Conservation (phyloP, 2,329 filamentous ascomycete species). For the Xenosphaeropsis pyriputrescens region DNA sequence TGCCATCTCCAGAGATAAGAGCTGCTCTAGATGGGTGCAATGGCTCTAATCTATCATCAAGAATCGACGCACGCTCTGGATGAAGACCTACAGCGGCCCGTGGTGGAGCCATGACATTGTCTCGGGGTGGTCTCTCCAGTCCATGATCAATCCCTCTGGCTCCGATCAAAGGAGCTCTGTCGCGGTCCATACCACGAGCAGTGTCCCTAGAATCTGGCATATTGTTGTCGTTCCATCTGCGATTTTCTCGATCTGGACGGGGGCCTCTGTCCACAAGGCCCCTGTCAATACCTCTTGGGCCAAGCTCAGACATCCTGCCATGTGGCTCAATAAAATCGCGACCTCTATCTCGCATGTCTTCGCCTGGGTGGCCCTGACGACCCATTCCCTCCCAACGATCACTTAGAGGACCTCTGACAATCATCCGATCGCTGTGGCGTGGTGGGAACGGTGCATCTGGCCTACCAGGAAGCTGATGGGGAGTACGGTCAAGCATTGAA, state of each 20-base stretch:
- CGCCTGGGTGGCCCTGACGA: constrained; percentile 8
- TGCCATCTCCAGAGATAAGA: constrained; percentile 13
- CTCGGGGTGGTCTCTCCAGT: constrained; percentile 5
- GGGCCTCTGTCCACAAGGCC: neutral
- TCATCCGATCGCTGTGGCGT: constrained; percentile 14
- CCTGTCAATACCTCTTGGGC: constrained; percentile 8
- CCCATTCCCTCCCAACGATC: neutral
- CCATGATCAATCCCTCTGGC: constrained; percentile 10
- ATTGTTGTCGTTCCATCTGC: constrained; percentile 10
- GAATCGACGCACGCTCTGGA: constrained; percentile 10
- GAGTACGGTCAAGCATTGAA: constrained; percentile 8
- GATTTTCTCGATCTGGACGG: too few relatives aligned
- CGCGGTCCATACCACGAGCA: constrained; percentile 11
- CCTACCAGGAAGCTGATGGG: constrained; percentile 14
- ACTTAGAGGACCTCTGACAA: constrained; percentile 3
- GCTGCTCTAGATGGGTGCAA: constrained; percentile 19
- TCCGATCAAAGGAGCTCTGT: constrained; percentile 9
- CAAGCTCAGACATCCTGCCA: constrained; percentile 7
- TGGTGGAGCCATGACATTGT: constrained; percentile 14
- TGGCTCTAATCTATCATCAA: constrained; percentile 16
- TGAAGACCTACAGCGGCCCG: constrained; percentile 7
- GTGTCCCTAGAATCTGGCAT: constrained; percentile 14
- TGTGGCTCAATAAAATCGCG: constrained; percentile 14
- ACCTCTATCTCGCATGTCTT: constrained; percentile 13
- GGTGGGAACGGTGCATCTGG: constrained; percentile 17